Percentiles rank a stretch among this genome's conserved stretches.
Conservation (phyloP, 441 rosid genomes). For the Syzygium malaccense region DNA sequence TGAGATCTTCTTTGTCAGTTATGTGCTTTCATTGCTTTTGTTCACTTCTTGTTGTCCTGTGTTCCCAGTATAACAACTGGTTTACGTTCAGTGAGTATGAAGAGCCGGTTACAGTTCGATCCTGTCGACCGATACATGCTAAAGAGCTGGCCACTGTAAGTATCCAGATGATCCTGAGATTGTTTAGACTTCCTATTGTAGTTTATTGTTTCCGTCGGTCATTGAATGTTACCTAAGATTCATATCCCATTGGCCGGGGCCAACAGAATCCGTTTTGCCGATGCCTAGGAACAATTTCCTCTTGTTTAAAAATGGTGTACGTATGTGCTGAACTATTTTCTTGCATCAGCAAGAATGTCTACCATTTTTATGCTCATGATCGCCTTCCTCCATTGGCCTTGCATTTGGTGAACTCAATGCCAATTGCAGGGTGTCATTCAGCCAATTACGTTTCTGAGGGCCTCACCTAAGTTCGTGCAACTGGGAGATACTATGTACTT, state of each 20-base stretch:
- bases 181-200: not conserved
- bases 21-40: not conserved
- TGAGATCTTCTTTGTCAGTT: not conserved
- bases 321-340: not conserved
- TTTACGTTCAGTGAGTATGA: constrained; percentile 92
- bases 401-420: not conserved
- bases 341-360: not conserved
- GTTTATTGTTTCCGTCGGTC: not conserved
- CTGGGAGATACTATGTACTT: not conserved
- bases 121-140: constrained; percentile 75
- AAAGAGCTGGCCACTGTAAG: constrained; percentile 83
- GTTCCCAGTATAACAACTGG: constrained; percentile 85
- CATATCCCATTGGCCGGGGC: not conserved
- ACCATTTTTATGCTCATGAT: not conserved
- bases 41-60: constrained; percentile 14
- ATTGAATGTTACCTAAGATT: not conserved
- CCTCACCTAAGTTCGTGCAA: not conserved
- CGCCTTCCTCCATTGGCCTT: not conserved
- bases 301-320: not conserved
- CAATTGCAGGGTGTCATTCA: not conserved
- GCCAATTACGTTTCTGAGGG: not conserved
- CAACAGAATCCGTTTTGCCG: not conserved
- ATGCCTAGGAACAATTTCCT: not conserved
- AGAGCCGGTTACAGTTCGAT: constrained; percentile 71
- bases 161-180: not conserved